Percentiles rank a stretch among this genome's conserved stretches.
Conservation (phyloP, 1,284 basidiomycete genomes). For the Neotropicomus parvogracilis region DNA sequence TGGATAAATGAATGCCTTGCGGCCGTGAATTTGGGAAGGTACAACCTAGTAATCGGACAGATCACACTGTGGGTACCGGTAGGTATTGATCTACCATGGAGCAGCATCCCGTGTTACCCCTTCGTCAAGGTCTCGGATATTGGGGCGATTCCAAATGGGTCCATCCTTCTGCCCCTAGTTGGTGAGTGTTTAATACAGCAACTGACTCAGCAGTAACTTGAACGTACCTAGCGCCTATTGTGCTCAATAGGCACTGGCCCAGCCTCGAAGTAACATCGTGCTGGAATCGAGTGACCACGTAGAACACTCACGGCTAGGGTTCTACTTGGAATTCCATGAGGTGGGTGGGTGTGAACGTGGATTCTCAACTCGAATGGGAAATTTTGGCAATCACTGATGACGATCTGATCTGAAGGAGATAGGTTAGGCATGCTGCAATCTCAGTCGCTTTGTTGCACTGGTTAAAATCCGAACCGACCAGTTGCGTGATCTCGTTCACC, state of each 20-base stretch:
- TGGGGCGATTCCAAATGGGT: background rate
- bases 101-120: background rate
- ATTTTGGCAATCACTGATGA: background rate
- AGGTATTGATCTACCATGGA: background rate
- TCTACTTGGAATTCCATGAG: background rate
- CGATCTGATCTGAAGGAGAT: background rate
- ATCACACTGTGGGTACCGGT: background rate
- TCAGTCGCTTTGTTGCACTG: too few species aligned
- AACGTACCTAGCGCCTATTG: conserved; percentile 2
- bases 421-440: too few species aligned
- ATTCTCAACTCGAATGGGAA: too few species aligned
- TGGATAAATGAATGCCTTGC: background rate
- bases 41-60: background rate
- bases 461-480: too few species aligned
- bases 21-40: background rate
- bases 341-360: background rate
- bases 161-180: background rate
- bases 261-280: too few species aligned
- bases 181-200: conserved; percentile 1
- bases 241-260: too few species aligned
- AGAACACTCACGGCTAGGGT: background rate
- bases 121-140: background rate
- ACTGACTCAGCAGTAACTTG: background rate
- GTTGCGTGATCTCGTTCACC: too few species aligned
- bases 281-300: too few species aligned